Conservation (phyloP, 305 asterid species). For the Lippia alba region DNA sequence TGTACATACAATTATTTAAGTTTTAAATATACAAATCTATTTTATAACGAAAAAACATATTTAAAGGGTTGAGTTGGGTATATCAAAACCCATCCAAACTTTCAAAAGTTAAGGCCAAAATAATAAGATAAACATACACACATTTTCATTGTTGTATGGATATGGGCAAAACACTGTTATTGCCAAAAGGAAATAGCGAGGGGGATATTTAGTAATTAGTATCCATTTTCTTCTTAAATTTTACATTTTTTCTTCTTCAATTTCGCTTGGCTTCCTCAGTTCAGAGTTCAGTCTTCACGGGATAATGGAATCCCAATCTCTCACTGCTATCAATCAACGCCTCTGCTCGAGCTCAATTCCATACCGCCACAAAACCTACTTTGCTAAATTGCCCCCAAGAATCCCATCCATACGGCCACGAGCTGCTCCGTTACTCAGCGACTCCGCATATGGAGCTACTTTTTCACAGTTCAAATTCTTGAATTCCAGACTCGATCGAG, state of each 20-base stretch:
- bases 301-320: constrained; percentile 37
- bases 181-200: too few relatives aligned
- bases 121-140: too few relatives aligned
- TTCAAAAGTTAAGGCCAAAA: too few relatives aligned
- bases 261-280: neutral
- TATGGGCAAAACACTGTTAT: too few relatives aligned
- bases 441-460: constrained; percentile 29
- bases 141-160: too few relatives aligned
- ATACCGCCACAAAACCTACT: constrained; percentile 31
- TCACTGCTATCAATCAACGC: constrained; percentile 37
- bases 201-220: too few relatives aligned
- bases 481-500: constrained; percentile 28
- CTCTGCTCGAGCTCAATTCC: constrained; percentile 42
- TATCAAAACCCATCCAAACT: too few relatives aligned
- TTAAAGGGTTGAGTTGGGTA: too few relatives aligned
- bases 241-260: neutral
- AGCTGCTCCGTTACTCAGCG: constrained; percentile 27
- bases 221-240: too few relatives aligned
- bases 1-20: too few relatives aligned
- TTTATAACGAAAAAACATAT: too few relatives aligned
- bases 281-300: constrained; percentile 9
- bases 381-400: constrained; percentile 25
- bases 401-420: constrained; percentile 30
- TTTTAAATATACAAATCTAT: too few relatives aligned
- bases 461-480: constrained; percentile 23